Evolutionary conservation across 2,329 filamentous ascomycete genomes (phyloP).

Genomic region (Phialemonium atrogriseum): DNA sequence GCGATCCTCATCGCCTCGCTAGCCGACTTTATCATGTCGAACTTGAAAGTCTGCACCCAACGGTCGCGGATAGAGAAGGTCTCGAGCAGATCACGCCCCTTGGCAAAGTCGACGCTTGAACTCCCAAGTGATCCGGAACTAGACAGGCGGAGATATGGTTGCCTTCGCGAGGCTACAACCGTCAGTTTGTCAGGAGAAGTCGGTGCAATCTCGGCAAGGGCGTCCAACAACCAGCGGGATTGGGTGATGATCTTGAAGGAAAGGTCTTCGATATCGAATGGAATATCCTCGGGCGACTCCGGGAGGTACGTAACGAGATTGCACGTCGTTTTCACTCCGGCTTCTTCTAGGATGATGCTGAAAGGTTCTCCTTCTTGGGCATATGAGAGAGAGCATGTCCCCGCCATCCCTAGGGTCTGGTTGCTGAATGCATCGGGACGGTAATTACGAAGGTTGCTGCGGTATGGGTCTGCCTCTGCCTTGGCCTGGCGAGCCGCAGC

Average conservation of each 20-base stretch:
- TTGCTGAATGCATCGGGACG: conserved; percentile 72
- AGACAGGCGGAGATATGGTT: conserved; percentile 68
- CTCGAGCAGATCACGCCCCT: conserved; percentile 61
- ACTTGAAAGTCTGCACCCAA: conserved; percentile 72
- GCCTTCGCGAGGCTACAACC: conserved; percentile 53
- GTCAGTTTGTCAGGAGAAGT: conserved; percentile 67
- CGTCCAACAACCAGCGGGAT: conserved; percentile 62
- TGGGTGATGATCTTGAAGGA: conserved; percentile 94
- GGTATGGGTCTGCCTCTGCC: conserved; percentile 51
- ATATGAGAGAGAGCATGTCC: conserved; percentile 80
- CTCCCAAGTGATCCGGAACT: conserved; percentile 52
- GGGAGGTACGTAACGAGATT: conserved; percentile 83
- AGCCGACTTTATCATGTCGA: conserved; percentile 76
- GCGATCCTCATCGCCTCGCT: conserved; percentile 88
- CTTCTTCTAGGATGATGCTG: conserved; percentile 77
- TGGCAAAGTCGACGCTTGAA: conserved; percentile 59
- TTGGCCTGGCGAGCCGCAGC: conserved; percentile 49
- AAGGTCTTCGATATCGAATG: conserved; percentile 72
- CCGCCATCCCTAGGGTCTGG: conserved; percentile 72
- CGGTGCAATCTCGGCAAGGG: conserved; percentile 58
- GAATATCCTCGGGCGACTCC: conserved; percentile 70
- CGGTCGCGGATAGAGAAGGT: conserved; percentile 57
- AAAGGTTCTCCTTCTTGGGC: conserved; percentile 66
- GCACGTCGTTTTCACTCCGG: conserved; percentile 80
- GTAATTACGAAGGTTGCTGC: conserved; percentile 53